Base-by-base conservation (phyloP, 768 basidiomycete genomes). In the Baorangia bicolor region DNA sequence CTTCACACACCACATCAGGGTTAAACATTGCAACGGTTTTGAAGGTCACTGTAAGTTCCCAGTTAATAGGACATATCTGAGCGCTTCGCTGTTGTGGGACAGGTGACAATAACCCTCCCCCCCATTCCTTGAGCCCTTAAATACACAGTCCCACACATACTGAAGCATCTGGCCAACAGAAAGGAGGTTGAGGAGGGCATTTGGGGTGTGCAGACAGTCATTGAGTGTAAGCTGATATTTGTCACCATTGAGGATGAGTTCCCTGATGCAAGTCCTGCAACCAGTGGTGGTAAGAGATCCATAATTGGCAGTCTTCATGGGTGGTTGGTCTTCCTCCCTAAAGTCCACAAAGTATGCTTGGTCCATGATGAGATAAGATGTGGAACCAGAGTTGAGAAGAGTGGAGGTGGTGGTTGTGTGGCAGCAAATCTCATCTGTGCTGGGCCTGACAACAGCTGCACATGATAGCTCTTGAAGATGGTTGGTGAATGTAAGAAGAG, bases 51-150 rank as follows among this genome's bases (percentile, higher is more conserved):
- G n/a, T n/a, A n/a, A 10, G 9, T 34, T 42, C 1, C 11, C 10
- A 0, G 2, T 4, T 1, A 38, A 0, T 1, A 21, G 28, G 1
- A 46, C 6, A 4, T 5, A 4, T 0, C 52, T 21, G 0, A 48
- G 45, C 1, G 18, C 0, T 2, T 40, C 5, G 1, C n/a, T 28
- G 1, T 34, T 4, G 13, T 25, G 20, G 0, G 38, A 46, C 1
- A 53, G 13, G 0, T 5, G 2, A 0, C 52, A 53, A 3, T 2
- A 0, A 7, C 21, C 5, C 2, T 12, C 14, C 3, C 31, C 13
- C 0, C 20, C 21, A 4, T 0, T 14, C 2, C 2, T 21, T 1
- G 37, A 18, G 0, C 30, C 49, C 2, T 33, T 14, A 16, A 50
- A 50, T 2, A 41, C 3, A 2, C 39, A 50, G 3, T 11, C 14